Base-by-base conservation (phyloP, 768 basidiomycete species). In the Dictyophora rubrovolvata region DNA sequence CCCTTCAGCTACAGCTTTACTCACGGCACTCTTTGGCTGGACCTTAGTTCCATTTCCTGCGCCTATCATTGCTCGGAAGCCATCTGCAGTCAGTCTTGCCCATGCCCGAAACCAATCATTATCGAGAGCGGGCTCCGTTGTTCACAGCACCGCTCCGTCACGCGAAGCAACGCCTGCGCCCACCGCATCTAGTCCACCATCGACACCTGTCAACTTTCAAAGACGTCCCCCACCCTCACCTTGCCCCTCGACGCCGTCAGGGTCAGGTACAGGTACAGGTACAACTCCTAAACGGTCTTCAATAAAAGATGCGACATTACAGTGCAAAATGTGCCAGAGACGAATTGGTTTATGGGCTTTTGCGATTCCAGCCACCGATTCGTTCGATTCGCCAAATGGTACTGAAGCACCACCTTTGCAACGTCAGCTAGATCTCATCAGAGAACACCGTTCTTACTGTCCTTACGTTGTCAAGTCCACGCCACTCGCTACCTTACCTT, bases 361-460 rank as follows among this genome's bases (percentile, higher is more conserved):
- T 66, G 69, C 71, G n/a, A 70, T 67, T 10, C 57, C 63, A 56
- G 53, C 60, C 52, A 62, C 59, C 48, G 61, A 34, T n/a, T 36
- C 54, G 36, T 20, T 58, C 36, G 17, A 53, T 52, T 5, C 62
- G 50, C 42, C 57, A 33, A 28, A 58, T 48, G 12, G 60, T 69
- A 3, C 70, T 71, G 17, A 72, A 71, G 48, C 68, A 5, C 67
- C 60, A 55, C 65, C 64, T 17, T 28, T 28, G 7, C 64, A 66
- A 47, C 72, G 87, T 55, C 79, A 79, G 20, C 82, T 92, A 55
- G 89, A 93, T 67, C 66, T 91, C 37, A 69, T 90, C 51, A 86
- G 83, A 65, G 89, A 93, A 69, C 90, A 92, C 67, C 79, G 89
- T 23, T 86, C 87, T 2, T 89, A 87, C 64, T 92, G 90, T 63